Evolutionary conservation across 768 basidiomycete species (phyloP).

Genomic region (Suillus subaureus): DNA sequence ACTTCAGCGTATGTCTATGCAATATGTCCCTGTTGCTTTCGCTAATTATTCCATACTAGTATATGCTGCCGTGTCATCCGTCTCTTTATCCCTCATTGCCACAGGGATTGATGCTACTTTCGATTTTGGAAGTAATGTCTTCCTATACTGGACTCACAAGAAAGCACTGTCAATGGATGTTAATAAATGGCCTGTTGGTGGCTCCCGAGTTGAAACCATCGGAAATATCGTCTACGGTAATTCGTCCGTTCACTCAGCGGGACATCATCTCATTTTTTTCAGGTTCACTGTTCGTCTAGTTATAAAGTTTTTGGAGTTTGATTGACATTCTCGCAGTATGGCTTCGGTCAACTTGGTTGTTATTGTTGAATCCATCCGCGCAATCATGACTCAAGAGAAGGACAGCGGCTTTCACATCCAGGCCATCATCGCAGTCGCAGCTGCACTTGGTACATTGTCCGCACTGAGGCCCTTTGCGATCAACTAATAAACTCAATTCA

Average conservation of each 20-base stretch:
- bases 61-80: slow-evolving; percentile 87
- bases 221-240: slow-evolving; percentile 86
- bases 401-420: slow-evolving; percentile 71
- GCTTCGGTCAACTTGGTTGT: slow-evolving; percentile 88
- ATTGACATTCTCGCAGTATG: slow-evolving; percentile 58
- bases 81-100: slow-evolving; percentile 84
- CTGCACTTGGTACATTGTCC: slow-evolving; percentile 61
- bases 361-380: slow-evolving; percentile 82
- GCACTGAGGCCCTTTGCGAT: not conserved
- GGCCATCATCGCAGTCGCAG: slow-evolving; percentile 79
- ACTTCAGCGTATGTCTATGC: slow-evolving; percentile 55
- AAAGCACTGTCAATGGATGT: slow-evolving; percentile 71
- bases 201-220: slow-evolving; percentile 86
- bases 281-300: slow-evolving; percentile 50
- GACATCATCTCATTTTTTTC: slow-evolving; percentile 3
- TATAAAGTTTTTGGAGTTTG: not conserved
- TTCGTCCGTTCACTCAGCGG: slow-evolving; percentile 7
- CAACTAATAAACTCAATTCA: slow-evolving; percentile 2
- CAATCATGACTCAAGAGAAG: slow-evolving; percentile 63
- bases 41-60: slow-evolving; percentile 45
- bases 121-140: slow-evolving; percentile 80
- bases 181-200: slow-evolving; percentile 92
- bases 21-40: slow-evolving; percentile 20
- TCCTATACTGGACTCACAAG: slow-evolving; percentile 79
- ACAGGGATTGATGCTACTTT: slow-evolving; percentile 89